Conservation (phyloP, 2,329 filamentous ascomycete species). For the Cercospora sojina region DNA sequence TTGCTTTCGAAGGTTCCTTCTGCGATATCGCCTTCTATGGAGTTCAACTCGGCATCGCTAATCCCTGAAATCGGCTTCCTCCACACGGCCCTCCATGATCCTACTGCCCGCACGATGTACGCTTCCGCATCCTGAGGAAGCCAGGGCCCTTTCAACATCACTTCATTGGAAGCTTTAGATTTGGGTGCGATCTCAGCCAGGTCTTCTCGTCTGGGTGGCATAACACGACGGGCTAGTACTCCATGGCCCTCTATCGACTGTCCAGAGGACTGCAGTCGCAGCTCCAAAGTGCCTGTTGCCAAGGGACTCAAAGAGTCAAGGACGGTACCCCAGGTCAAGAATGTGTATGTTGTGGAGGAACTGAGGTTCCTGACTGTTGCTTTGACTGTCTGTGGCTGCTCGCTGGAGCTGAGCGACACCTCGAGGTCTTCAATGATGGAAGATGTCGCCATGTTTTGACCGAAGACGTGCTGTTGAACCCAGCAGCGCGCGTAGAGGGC, state of each 20-base stretch:
- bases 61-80: background rate
- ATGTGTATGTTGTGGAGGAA: background rate
- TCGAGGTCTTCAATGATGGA: background rate
- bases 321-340: background rate
- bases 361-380: background rate
- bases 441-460: background rate
- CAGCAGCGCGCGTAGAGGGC: background rate
- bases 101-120: background rate
- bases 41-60: background rate
- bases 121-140: background rate
- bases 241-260: background rate
- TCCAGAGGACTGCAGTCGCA: background rate
- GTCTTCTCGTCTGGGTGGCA: background rate
- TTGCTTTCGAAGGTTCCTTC: background rate
- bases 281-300: background rate
- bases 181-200: background rate
- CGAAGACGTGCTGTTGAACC: background rate
- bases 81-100: constrained; percentile 2
- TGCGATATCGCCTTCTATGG: background rate
- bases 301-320: background rate
- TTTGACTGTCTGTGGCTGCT: background rate
- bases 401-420: background rate
- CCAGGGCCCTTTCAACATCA: background rate
- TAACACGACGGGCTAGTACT: background rate
- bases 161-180: background rate